Base-by-base conservation (phyloP, 805 yeast species). In the Tetrapisispora pingtungensis region DNA sequence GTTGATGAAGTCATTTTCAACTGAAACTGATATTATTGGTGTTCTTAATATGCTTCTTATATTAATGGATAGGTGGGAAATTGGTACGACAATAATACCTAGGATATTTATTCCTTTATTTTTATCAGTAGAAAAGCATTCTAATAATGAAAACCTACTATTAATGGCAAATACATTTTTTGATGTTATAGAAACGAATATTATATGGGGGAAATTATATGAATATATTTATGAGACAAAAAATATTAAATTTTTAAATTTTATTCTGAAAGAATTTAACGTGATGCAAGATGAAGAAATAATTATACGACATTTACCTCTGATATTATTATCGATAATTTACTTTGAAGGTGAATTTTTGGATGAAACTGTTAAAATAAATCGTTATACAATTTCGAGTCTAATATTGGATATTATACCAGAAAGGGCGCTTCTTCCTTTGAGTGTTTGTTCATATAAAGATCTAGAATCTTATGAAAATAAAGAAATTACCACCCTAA, bases 41-140 rank as follows among this genome's bases (percentile, higher is more conserved):
- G 79, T 84, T 0, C 78, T 78, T 54, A 76, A 72, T 41, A 80
- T 90, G 6, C 72, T 86, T 1, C 66, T 81, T 4, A 77, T 93
- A 0, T 70, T 89, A 3, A 76, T 89, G 80, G 97, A 93, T 57
- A 77, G 87, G 49, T 93, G 97, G 97, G 98, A 93, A 62, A 80
- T 93, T 35, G 94, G 96, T 12, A 77, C 80, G 10, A 60, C 74
- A 13, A 67, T 90, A 1, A 78, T 88, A 0, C 94, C 96, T 0
- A 63, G 68, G 22, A 61, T 89, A 7, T 75, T 93, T 37, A 64
- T 77, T 0, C 90, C 94, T 0, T 68, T 85, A 3, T 61, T 93
- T 40, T 51, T 63, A 43, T 68, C 77, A 4, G 72, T 81, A 2
- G 68, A 68, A 36, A 46, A 56, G 14, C 62, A 54, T 44, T 56